phyloP scores from a whole-genome alignment of 352 stramenopile genomes.

The Peronosclerospora sorghi region DNA sequence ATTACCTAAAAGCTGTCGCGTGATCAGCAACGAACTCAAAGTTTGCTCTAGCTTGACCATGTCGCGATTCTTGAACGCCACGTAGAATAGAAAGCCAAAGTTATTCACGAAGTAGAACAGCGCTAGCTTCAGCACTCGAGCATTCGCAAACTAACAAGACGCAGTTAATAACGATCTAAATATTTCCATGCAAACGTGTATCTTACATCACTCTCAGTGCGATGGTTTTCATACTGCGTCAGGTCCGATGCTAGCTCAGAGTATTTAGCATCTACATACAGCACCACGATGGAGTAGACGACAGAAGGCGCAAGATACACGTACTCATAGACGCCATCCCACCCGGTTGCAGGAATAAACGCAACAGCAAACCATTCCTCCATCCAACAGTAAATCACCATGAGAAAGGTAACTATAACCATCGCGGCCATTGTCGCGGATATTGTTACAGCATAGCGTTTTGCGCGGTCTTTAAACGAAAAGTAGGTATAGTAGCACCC shows the following conservation, averaged over 20 bases:
- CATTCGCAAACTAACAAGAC: conserved; percentile 72
- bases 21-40: conserved; percentile 76
- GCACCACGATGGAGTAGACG: conserved; percentile 61
- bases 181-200: not conserved
- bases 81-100: conserved; percentile 94
- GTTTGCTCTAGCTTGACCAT: conserved; percentile 87
- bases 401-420: conserved; percentile 52
- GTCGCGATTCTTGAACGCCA: conserved; percentile 86
- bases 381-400: conserved; percentile 76
- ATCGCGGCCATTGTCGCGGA: conserved; percentile 59
- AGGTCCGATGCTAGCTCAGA: conserved; percentile 86
- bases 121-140: conserved; percentile 95
- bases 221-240: conserved; percentile 91
- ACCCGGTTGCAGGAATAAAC: conserved; percentile 51
- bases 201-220: conserved; percentile 77
- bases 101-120: conserved; percentile 98
- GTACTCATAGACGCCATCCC: conserved; percentile 56
- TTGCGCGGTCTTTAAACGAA: conserved; percentile 56
- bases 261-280: conserved; percentile 79
- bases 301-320: conserved; percentile 58
- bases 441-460: conserved; percentile 69
- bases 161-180: conserved; percentile 1
- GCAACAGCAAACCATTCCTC: conserved; percentile 55
- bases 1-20: conserved; percentile 70
- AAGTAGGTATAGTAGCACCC: conserved; percentile 80